Evolutionary conservation across 1,284 basidiomycete genomes (phyloP), one percentile per base, ranked within the genome.

Genomic region (Trichosporon sp.): DNA sequence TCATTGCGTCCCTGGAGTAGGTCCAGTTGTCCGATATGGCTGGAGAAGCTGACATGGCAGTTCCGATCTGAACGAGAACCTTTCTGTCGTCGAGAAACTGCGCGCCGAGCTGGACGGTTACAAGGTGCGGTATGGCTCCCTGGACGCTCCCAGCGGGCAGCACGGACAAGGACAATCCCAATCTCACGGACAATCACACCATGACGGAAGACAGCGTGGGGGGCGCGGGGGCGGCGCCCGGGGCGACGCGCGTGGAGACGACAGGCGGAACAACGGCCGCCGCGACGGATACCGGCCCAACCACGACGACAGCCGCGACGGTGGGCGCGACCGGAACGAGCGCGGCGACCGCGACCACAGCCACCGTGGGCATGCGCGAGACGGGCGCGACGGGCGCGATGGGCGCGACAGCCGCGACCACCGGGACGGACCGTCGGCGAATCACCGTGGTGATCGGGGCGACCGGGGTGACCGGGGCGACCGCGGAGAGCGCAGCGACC

Each of bases 1-100:
- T 80, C 27, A 81, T 81, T n/a, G 64, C 69, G 7, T 80, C 79
- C 0, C 67, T 82, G 8, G 80, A 82, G 80, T 82, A 56, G 29
- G 80, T 64, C 13, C 6, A 27, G 11, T 44, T 25, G 13, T 18
- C 3, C 25, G 25, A 34, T 35, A 29, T 44, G 42, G 42, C 38
- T 38, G 44, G 11, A 8, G 12, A 2, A 23, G 21, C 47, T 68
- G 23, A 68, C 65, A 42, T 56, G 1, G 7, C 69, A 80, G 80
- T 42, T 70, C 78, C 8, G 80, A 82, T 56, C 74, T 82, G 2
- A 60, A 73, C 11, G 74, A 78, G 62, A 79, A 81, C 68, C 70
- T 77, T 9, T 35, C 65, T 1, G 72, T 78, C 2, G 72, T 81
- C 32, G 73, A 78, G 62, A 35, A 68, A 1, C 69, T 78, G 0